Base-by-base conservation (phyloP, 768 basidiomycete species). In the Naganishia friedmannii region DNA sequence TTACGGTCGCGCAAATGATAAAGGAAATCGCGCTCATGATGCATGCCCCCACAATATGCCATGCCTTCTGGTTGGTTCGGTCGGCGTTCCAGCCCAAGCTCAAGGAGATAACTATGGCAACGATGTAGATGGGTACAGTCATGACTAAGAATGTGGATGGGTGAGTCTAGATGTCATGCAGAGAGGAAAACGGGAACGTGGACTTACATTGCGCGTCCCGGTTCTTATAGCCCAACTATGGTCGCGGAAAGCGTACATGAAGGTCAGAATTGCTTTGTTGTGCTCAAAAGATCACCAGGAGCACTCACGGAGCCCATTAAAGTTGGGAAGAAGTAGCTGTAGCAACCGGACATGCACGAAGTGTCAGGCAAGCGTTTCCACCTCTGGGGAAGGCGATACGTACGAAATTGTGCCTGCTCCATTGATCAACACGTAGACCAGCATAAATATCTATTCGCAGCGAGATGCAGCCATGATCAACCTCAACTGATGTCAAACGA, bases 281-380 rank as follows among this genome's bases (percentile, higher is more conserved):
- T n/a, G n/a, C n/a, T n/a, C n/a, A n/a, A n/a, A n/a, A n/a, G n/a
- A n/a, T n/a, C n/a, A n/a, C n/a, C n/a, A n/a, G n/a, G n/a, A n/a
- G n/a, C n/a, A n/a, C n/a, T n/a, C n/a, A n/a, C 6, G 34, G 34
- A 5, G 12, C 34, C 34, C n/a, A 60, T 39, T 29, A 80, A 66
- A 8, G 79, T 80, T 17, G 79, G 79, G 76, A 80, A 78, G 73
- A 80, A 80, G 74, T 80, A 78, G 21, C 48, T 51, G 12, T 26
- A 21, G 48, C 19, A 26, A 46, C 45, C 3, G 48, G 6, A 12
- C n/a, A 23, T 23, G 48, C 12, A 51, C 48, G 7, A n/a, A 3
- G 7, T 26, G n/a, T 51, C 48, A 51, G 23, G 6, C 23, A 1
- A n/a, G 12, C 6, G 19, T n/a, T 51, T 26, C 6, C 48, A 51